Evolutionary conservation across 306 rosid species (phyloP), one percentile per base, ranked within the genome.

Genomic region (Dalbergia cochinchinensis): DNA sequence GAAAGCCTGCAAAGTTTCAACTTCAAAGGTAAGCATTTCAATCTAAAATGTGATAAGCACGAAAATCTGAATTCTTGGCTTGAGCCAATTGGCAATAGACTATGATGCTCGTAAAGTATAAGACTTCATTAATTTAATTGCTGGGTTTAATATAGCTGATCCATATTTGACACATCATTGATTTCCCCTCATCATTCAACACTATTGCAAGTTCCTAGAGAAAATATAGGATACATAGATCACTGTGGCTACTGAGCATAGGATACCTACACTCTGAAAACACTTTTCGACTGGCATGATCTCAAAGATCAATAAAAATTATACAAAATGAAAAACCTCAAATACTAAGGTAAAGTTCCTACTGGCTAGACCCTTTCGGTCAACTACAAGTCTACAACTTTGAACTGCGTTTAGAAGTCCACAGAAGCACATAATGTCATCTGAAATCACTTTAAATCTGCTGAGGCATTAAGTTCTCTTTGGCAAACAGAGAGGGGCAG

Each of bases 1-100:
- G 59, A 91, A 77, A 50, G 84, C 93, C 98, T 93, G 92, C 79
- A 74, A 85, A 62, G 58, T 80, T 84, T 77, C 71, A 58, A 65
- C 42, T 66, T 18, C 22, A 16, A 16, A 14, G 12, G 62, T 66
- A 60, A 73, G 73, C 41, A 39, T 65, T 77, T 71, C 41, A 65
- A 57, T 15, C 51, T 13, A 20, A 14, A 22, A 77, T 18, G 33
- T 62, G 34, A 54, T 33, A 63, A 51, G 78, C 22, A 67, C 19
- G 42, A 34, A 34, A 48, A 7, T 69, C 50, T 61, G 34, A 78
- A 39, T 11, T 59, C 60, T 58, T 12, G 44, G 53, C 50, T 44
- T 12, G 44, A 62, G 59, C 68, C 66, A 60, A 62, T 69, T 16
- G 54, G 18, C 18, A 26, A 68, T 54, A 50, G 69, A 72, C 26